Percentiles rank a stretch among this genome's conserved stretches.
Conservation (phyloP, 192 early-diverging fungal species). For the Coemansia erecta region DNA sequence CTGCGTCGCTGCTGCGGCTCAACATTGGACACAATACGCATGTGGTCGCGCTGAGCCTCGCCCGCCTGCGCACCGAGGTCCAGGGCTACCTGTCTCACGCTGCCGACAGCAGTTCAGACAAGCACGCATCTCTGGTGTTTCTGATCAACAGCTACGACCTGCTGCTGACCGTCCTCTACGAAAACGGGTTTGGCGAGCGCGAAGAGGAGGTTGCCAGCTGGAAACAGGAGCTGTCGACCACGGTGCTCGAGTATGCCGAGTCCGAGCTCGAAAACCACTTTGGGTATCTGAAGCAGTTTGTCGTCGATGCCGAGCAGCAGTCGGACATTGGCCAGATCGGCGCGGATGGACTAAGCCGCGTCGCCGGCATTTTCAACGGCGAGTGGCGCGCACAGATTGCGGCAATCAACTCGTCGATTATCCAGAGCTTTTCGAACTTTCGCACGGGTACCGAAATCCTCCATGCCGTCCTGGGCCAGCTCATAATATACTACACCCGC, state of each 20-base stretch:
- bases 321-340: slow-evolving; percentile 58
- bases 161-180: slow-evolving; percentile 75
- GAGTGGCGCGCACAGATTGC: slow-evolving; percentile 76
- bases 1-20: slow-evolving; percentile 82
- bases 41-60: slow-evolving; percentile 69
- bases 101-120: slow-evolving; percentile 68
- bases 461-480: slow-evolving; percentile 83
- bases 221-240: slow-evolving; percentile 37
- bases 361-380: slow-evolving; percentile 73
- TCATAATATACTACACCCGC: slow-evolving; percentile 90
- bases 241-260: slow-evolving; percentile 81
- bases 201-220: slow-evolving; percentile 51
- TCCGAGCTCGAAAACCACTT: slow-evolving; percentile 81
- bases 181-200: slow-evolving; percentile 48
- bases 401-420: slow-evolving; percentile 79
- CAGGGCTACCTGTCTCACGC: slow-evolving; percentile 73
- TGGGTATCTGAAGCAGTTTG: slow-evolving; percentile 78
- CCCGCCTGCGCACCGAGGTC: slow-evolving; percentile 71
- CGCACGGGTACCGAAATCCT: slow-evolving; percentile 90
- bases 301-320: slow-evolving; percentile 66
- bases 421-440: slow-evolving; percentile 94
- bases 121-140: slow-evolving; percentile 71
- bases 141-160: slow-evolving; percentile 96
- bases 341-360: slow-evolving; percentile 37
- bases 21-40: slow-evolving; percentile 88